These are phyloP conservation scores for Quercus phellos DNA, from an alignment of 331 rosid genomes.

Conservation along the genomic window DNA sequence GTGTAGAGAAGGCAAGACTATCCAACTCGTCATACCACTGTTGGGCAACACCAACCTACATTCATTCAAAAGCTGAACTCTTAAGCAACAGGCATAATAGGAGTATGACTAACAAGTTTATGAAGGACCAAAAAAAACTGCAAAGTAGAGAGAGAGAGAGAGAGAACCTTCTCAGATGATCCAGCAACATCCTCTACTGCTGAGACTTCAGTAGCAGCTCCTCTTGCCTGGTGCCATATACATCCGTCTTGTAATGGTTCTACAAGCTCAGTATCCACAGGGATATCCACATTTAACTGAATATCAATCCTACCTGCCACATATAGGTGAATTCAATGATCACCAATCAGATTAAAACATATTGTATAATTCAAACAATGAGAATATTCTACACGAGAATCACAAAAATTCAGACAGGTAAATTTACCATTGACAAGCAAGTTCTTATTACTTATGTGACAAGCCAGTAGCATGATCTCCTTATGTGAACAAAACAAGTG, in stretches of 20 bases:
- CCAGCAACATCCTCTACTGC: conserved; percentile 42
- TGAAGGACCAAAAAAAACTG: not conserved
- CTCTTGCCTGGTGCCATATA: conserved; percentile 85
- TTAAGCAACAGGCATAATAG: conserved; percentile 25
- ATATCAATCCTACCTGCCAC: conserved; percentile 64
- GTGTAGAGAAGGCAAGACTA: conserved; percentile 45
- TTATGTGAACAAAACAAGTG: too few species aligned
- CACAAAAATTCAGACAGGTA: not conserved
- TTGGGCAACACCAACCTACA: conserved; percentile 76
- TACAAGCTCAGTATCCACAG: conserved; percentile 64
- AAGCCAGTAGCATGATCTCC: not conserved
- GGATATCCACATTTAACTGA: conserved; percentile 50
- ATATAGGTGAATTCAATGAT: conserved; percentile 4
- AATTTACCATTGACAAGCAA: not conserved
- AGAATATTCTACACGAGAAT: not conserved
- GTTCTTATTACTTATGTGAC: not conserved
- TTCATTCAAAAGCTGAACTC: conserved; percentile 13
- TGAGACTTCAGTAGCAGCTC: conserved; percentile 64
- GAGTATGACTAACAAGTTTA: conserved; percentile 4
- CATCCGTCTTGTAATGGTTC: conserved; percentile 73
- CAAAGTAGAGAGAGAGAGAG: not conserved
- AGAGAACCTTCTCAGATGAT: conserved; percentile 54
- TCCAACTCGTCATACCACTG: conserved; percentile 86
- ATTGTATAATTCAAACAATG: not conserved
- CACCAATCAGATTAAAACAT: not conserved